These are phyloP conservation scores for Stygiomarasmius scandens DNA, from an alignment of 1,284 basidiomycete genomes.

Conservation along the genomic window DNA sequence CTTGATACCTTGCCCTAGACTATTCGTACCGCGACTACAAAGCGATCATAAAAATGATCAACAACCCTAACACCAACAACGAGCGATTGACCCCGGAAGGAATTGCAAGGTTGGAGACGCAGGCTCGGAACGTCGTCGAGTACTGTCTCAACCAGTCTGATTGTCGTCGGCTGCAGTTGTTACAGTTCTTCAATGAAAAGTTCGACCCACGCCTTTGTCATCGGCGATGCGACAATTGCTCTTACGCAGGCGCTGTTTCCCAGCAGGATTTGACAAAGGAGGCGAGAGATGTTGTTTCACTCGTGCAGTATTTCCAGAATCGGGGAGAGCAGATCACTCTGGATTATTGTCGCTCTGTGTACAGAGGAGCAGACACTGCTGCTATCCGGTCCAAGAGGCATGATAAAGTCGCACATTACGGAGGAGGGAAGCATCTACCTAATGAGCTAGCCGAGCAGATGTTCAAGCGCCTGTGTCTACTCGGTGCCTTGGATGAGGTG, in stretches of 20 bases:
- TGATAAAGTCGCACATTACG: constrained; percentile 52
- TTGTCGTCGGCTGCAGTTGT: constrained; percentile 85
- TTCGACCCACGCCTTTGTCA: constrained; percentile 63
- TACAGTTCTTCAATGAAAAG: constrained; percentile 73
- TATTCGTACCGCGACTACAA: constrained; percentile 41
- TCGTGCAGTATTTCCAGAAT: constrained; percentile 51
- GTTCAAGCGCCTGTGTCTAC: constrained; percentile 55
- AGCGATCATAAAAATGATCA: constrained; percentile 41
- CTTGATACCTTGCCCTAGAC: constrained; percentile 27
- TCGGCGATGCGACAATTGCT: constrained; percentile 78
- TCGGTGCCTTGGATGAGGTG: constrained; percentile 40
- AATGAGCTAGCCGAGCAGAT: constrained; percentile 62
- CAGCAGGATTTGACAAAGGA: constrained; percentile 56
- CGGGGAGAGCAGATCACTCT: constrained; percentile 45
- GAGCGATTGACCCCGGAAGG: constrained; percentile 34
- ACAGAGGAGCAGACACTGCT: constrained; percentile 60
- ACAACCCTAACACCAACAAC: constrained; percentile 27
- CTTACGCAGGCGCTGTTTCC: constrained; percentile 42
- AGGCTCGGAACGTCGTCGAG: constrained; percentile 50
- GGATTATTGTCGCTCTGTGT: constrained; percentile 55
- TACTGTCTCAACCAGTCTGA: constrained; percentile 85
- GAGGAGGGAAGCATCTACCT: constrained; percentile 52
- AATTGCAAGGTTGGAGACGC: constrained; percentile 39
- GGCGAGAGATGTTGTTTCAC: constrained; percentile 51
- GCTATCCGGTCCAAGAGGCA: constrained; percentile 54